Evolutionary conservation across 2,329 filamentous ascomycete genomes (phyloP).

Genomic region (Apiospora kogelbergensis): DNA sequence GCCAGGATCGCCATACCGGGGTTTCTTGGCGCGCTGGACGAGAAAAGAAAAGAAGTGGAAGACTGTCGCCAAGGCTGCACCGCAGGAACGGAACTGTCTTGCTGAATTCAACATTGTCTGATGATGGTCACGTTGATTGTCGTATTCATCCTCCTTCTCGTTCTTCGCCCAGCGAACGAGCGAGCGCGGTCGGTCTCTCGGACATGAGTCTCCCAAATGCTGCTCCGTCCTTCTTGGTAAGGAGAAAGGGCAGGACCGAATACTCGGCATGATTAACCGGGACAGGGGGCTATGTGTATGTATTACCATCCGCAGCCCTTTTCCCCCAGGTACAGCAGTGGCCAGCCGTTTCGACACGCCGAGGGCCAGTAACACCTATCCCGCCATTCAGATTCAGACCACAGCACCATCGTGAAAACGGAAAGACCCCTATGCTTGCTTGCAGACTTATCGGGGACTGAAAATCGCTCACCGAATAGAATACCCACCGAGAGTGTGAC

Average conservation of each 20-base stretch:
- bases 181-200: not conserved
- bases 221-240: not conserved
- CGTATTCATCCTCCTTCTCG: not conserved
- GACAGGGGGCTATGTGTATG: not conserved
- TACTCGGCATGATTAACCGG: conserved; percentile 7
- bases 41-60: conserved; percentile 1
- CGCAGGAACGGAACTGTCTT: conserved; percentile 2
- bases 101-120: not conserved
- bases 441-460: not conserved
- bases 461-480: not conserved
- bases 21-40: not conserved
- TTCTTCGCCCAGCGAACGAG: not conserved
- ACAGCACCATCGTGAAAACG: not conserved
- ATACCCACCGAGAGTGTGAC: not conserved
- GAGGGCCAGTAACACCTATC: not conserved
- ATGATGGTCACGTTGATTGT: too few relatives aligned
- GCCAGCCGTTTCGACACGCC: not conserved
- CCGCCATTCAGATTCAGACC: conserved; percentile 2
- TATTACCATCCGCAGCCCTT: not conserved
- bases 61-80: not conserved
- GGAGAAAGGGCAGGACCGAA: conserved; percentile 2
- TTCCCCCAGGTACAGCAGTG: not conserved
- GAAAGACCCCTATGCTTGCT: not conserved
- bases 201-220: not conserved
- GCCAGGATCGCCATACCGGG: not conserved